A percentile compares a stretch with the other conserved stretches of the same genome.
phyloP scores from a whole-genome alignment of 225 moss, liverwort and hornwort species.

The Asterella californica region DNA sequence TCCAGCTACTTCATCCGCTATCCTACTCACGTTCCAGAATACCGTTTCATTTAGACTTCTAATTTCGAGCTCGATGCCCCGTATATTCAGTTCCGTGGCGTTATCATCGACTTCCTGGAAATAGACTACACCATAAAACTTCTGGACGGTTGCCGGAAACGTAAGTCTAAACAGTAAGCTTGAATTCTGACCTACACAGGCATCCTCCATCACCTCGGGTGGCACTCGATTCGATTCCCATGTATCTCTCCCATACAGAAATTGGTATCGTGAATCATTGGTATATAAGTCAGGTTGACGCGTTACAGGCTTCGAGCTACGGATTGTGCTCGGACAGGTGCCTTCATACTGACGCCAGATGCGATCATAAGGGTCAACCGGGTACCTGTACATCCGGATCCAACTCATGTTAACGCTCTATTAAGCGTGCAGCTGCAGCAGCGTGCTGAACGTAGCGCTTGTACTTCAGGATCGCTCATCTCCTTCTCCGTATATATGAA shows the following conservation, averaged over 20 bases:
- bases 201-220: slow-evolving; percentile 1
- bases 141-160: not conserved
- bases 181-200: not conserved
- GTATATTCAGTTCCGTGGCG: not conserved
- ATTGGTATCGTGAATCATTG: not conserved
- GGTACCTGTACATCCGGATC: slow-evolving; percentile 12
- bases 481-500: too few species aligned
- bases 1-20: not conserved
- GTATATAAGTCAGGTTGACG: not conserved
- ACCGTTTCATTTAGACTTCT: not conserved
- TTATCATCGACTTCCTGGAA: slow-evolving; percentile 16
- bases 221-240: slow-evolving; percentile 3
- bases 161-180: not conserved
- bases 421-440: too few species aligned
- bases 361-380: slow-evolving; percentile 18
- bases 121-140: not conserved
- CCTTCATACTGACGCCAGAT: not conserved
- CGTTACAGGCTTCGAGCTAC: not conserved
- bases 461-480: too few species aligned
- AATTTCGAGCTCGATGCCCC: not conserved
- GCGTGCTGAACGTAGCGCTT: too few species aligned
- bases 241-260: too few species aligned
- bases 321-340: not conserved
- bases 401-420: too few species aligned
- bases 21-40: not conserved